A percentile compares a stretch with the other conserved stretches of the same genome.
Evolutionary conservation across 805 yeast genomes (phyloP).

Genomic region (Jamesozyma spencerorum): DNA sequence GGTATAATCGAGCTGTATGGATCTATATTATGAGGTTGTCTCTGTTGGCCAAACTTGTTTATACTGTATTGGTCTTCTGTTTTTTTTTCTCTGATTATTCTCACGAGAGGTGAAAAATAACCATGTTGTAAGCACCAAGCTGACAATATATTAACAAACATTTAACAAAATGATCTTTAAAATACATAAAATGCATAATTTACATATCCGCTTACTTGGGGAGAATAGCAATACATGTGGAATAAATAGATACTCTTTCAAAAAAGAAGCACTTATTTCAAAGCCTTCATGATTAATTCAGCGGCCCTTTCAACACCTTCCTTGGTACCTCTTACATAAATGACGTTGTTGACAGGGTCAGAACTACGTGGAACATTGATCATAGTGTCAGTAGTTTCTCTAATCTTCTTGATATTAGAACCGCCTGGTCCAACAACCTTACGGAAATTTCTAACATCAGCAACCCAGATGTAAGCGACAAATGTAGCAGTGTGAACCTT

Average conservation of each 20-base stretch:
- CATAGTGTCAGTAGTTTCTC: constrained; percentile 48
- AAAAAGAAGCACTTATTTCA: constrained; percentile 4
- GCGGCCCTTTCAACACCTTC: constrained; percentile 45
- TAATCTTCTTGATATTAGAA: constrained; percentile 49
- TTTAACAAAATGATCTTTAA: not conserved
- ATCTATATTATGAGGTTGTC: not conserved
- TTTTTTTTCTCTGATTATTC: not conserved
- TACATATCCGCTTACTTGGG: too few species aligned
- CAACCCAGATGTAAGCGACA: constrained; percentile 55
- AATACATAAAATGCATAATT: too few species aligned
- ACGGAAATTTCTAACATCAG: constrained; percentile 43
- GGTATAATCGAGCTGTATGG: not conserved
- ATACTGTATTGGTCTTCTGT: not conserved
- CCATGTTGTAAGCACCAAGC: too few species aligned
- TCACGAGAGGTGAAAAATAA: not conserved
- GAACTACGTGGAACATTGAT: constrained; percentile 54
- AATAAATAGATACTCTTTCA: not conserved
- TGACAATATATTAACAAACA: not conserved
- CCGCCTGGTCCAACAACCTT: constrained; percentile 74
- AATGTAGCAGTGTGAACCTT: constrained; percentile 38
- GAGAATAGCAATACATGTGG: not conserved
- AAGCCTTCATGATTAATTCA: constrained; percentile 29
- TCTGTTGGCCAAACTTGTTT: not conserved
- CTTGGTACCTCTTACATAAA: constrained; percentile 52
- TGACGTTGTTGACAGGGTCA: constrained; percentile 44